Conservation (phyloP, 2,329 filamentous ascomycete genomes). For the Paraphaeosphaeria sporulosa region DNA sequence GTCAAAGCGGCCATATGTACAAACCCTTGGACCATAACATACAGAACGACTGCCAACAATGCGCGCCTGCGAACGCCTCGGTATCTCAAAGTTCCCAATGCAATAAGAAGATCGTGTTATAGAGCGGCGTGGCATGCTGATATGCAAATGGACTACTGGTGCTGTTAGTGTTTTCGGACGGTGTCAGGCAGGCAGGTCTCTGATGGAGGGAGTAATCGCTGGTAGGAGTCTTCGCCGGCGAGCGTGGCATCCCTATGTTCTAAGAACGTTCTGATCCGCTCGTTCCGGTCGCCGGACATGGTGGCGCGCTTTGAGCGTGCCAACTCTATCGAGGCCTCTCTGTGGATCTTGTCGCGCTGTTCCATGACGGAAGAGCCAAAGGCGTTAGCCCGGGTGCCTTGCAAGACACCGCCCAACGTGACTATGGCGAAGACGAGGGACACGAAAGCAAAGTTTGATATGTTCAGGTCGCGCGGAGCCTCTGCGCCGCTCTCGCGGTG, state of each 20-base stretch:
- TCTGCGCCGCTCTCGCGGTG: conserved; percentile 34
- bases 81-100: conserved; percentile 3
- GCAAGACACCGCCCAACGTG: conserved; percentile 73
- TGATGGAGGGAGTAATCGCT: conserved; percentile 54
- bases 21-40: conserved; percentile 29
- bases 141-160: conserved; percentile 12
- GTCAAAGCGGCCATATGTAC: conserved; percentile 25
- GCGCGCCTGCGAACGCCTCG: conserved; percentile 19
- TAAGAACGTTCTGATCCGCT: conserved; percentile 78
- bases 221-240: conserved; percentile 54
- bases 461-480: conserved; percentile 63
- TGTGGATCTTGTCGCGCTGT: conserved; percentile 70
- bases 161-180: conserved; percentile 37
- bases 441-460: conserved; percentile 82
- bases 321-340: conserved; percentile 70
- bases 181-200: conserved; percentile 57
- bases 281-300: conserved; percentile 55
- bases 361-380: conserved; percentile 70
- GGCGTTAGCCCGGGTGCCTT: conserved; percentile 73
- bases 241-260: conserved; percentile 57
- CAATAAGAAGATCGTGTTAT: conserved; percentile 10
- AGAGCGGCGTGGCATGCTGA: conserved; percentile 7
- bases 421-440: conserved; percentile 74
- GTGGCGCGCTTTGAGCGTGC: conserved; percentile 63
- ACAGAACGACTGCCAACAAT: conserved; percentile 28